Evolutionary conservation across 148 eudicot species (phyloP).

Genomic region (Fallopia convolvulus): DNA sequence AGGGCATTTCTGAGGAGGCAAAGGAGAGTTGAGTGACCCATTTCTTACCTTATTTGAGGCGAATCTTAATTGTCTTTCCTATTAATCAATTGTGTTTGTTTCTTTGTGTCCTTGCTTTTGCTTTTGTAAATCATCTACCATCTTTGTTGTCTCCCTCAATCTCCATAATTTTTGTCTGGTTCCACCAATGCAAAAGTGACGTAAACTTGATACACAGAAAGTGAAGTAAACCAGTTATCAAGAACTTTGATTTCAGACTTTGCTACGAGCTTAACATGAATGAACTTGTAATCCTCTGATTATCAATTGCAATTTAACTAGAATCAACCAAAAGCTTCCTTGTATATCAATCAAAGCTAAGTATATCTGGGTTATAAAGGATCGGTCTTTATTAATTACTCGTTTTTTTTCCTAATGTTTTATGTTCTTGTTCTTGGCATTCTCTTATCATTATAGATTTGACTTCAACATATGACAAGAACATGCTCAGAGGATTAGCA

Average conservation of each 20-base stretch:
- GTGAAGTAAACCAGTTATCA: no score
- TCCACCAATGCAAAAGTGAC: no score
- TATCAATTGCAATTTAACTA: no score
- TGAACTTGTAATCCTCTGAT: no score
- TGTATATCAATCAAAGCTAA: neutral
- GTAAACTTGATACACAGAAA: no score
- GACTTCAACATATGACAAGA: neutral
- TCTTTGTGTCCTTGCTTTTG: neutral
- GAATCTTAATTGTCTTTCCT: neutral
- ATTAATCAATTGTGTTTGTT: neutral
- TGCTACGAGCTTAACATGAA: no score
- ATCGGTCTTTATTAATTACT: no score
- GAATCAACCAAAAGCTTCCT: no score
- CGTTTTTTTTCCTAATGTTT: neutral
- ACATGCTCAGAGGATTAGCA: neutral
- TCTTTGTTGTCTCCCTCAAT: no score
- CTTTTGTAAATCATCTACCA: no score
- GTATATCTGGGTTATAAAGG: neutral
- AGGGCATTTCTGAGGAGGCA: constrained; percentile 6
- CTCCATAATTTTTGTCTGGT: no score
- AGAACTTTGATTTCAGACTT: no score
- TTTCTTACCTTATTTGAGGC: neutral
- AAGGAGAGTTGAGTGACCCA: neutral
- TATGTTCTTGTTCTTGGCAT: neutral
- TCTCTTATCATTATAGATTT: neutral